Evolutionary conservation across 2,329 filamentous ascomycete genomes (phyloP), one percentile per base, ranked within the genome.

Genomic region (Didymella lethalis): DNA sequence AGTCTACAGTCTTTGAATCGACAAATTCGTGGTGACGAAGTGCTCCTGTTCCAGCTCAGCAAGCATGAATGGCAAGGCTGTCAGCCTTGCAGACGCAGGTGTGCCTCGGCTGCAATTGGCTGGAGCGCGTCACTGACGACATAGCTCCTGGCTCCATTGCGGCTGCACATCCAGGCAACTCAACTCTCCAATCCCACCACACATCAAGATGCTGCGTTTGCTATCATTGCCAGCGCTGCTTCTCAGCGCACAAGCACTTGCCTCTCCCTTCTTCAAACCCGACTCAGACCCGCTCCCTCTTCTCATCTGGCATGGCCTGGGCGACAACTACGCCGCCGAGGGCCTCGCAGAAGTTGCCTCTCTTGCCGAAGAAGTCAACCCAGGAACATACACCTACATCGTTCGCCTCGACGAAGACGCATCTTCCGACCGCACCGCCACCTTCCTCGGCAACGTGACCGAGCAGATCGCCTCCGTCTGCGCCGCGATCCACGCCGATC

Each of bases 291-390:
- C 66, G 8, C 92, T 97, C 29, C 95, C 95, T 0, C 84, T 99
- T 34, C 85, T 99, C 59, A 91, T 99, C 79, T 99, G 95, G 95
- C 95, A 99, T 78, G 95, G 88, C 57, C 80, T 89, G n/a, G 86
- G 86, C 69, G 91, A 95, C 78, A 85, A 88, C 76, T 96, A 88
- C 80, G 85, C 87, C 51, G 86, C 87, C 63, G 88, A 93, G 1
- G 93, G 93, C 57, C 84, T 98, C 54, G 85, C 86, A 67, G 77
- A 83, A 53, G 84, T 97, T 31, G 90, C 86, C 63, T 80, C 84
- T n/a, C 84, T 97, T 48, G 90, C 90, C 64, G 84, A 92, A 58
- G 77, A 85, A 48, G 81, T 87, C 57, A 87, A 97, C 78, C 93
- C 93, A 0, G 92, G 91, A 60, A 97, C 93, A 16, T 88, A 92